Conservation (phyloP, 345 rosid species). For the Citrus maxima region DNA sequence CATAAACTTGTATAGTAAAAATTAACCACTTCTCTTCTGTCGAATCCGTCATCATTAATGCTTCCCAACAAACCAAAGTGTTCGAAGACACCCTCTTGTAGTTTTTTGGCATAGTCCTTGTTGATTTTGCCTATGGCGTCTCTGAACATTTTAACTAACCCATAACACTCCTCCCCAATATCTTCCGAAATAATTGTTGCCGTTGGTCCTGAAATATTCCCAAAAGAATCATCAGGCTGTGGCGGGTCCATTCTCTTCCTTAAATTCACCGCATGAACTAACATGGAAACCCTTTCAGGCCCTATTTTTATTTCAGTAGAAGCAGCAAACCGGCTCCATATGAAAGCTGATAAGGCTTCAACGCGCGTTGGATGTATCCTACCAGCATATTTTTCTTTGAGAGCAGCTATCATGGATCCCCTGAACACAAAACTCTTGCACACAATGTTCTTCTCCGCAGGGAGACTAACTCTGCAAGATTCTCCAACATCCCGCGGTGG, state of each 20-base stretch:
- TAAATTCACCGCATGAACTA: constrained; percentile 36
- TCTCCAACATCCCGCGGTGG: constrained; percentile 33
- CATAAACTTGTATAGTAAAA: constrained; percentile 37
- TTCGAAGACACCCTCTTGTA: constrained; percentile 19
- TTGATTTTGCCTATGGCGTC: constrained; percentile 26
- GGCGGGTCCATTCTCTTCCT: constrained; percentile 28
- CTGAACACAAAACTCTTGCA: constrained; percentile 38
- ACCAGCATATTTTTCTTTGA: constrained; percentile 26
- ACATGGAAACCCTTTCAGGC: constrained; percentile 4
- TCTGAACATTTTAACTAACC: constrained; percentile 24
- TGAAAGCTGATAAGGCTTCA: constrained; percentile 40
- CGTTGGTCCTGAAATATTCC: constrained; percentile 24
- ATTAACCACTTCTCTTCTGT: constrained; percentile 20
- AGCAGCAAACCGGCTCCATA: constrained; percentile 43
- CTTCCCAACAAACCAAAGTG: too few relatives aligned
- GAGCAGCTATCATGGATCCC: constrained; percentile 19
- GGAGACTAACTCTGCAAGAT: background rate
- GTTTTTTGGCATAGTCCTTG: constrained; percentile 23
- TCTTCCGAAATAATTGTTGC: constrained; percentile 4
- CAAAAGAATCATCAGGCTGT: constrained; percentile 34
- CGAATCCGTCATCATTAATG: background rate
- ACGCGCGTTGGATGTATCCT: constrained; percentile 26
- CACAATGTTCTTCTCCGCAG: constrained; percentile 28
- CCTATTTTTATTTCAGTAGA: constrained; percentile 17
- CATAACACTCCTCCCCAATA: constrained; percentile 2